Percentiles rank a stretch among this genome's conserved stretches.
Conservation (phyloP, 208 protist species). For the Trypanosoma avium region DNA sequence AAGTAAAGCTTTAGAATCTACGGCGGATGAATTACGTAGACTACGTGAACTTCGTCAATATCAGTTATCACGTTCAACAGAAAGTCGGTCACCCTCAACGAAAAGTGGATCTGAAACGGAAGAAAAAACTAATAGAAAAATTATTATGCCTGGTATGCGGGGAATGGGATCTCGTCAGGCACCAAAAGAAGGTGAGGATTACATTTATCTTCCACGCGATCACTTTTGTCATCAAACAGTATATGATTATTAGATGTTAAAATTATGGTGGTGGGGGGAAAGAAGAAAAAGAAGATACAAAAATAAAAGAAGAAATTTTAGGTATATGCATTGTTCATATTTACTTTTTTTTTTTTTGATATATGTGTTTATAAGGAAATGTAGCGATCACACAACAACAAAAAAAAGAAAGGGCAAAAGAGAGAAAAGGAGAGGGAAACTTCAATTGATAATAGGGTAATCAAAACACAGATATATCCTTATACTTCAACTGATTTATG, state of each 20-base stretch:
- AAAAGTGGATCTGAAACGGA: constrained; percentile 8
- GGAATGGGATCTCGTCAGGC: constrained; percentile 59
- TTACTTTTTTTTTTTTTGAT: neutral
- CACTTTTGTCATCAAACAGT: constrained; percentile 64
- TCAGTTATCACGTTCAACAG: constrained; percentile 27
- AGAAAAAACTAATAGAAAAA: constrained; percentile 1
- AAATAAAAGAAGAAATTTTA: neutral
- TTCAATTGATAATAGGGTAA: neutral
- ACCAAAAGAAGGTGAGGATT: constrained; percentile 36
- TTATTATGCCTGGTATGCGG: constrained; percentile 55
- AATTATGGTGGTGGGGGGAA: too few species aligned
- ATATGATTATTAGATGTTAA: constrained; percentile 42
- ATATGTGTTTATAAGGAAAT: neutral
- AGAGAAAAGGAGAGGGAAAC: neutral
- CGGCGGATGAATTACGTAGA: constrained; percentile 44
- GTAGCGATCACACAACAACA: neutral
- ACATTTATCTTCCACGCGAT: constrained; percentile 69
- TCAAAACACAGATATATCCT: too few species aligned
- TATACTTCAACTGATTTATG: too few species aligned
- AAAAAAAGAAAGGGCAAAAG: constrained; percentile 22
- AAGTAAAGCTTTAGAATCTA: constrained; percentile 4
- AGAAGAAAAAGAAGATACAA: neutral
- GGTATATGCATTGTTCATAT: too few species aligned
- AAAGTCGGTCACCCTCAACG: constrained; percentile 3
- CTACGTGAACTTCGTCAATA: constrained; percentile 48